Conservation (phyloP, 805 yeast genomes). For the Zygotorulaspora danielsina region DNA sequence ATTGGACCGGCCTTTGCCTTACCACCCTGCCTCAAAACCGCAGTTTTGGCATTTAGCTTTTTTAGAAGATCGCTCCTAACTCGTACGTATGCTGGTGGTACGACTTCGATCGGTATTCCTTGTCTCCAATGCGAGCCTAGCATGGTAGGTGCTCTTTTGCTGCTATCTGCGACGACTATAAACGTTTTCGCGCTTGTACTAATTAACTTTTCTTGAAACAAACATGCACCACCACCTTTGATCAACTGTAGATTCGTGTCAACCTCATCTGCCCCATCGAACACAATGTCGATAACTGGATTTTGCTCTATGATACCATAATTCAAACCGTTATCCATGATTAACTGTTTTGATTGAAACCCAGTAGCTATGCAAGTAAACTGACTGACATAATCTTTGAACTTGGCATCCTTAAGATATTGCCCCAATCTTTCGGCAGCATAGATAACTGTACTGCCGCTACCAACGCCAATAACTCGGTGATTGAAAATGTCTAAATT, state of each 20-base stretch:
- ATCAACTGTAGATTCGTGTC: constrained; percentile 77
- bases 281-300: constrained; percentile 82
- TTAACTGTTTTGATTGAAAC: constrained; percentile 85
- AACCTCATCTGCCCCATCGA: constrained; percentile 98
- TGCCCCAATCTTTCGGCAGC: constrained; percentile 88
- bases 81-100: constrained; percentile 80
- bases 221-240: constrained; percentile 98
- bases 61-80: constrained; percentile 58
- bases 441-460: constrained; percentile 96
- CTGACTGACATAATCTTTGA: constrained; percentile 27
- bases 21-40: constrained; percentile 75
- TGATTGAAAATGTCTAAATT: constrained; percentile 49
- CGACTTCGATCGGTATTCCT: constrained; percentile 94
- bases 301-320: constrained; percentile 81
- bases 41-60: constrained; percentile 49
- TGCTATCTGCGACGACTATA: constrained; percentile 85
- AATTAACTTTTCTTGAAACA: constrained; percentile 92
- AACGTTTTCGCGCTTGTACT: constrained; percentile 75
- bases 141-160: constrained; percentile 64
- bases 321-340: constrained; percentile 71
- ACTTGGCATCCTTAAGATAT: constrained; percentile 41
- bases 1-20: constrained; percentile 95
- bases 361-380: constrained; percentile 93
- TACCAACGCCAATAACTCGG: constrained; percentile 85
- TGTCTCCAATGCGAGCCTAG: constrained; percentile 81